Evolutionary conservation across 306 rosid species (phyloP).

Genomic region (Malus domestica): ASM211411v1 NC_041803.1:54212501-54213000

Average conservation of each 20-base stretch:
- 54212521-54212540: slow-evolving; percentile 53
- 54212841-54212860: slow-evolving; percentile 47
- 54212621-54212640: slow-evolving; percentile 53
- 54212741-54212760: slow-evolving; percentile 62
- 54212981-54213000: slow-evolving; percentile 23
- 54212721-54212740: slow-evolving; percentile 64
- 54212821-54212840: slow-evolving; percentile 57
- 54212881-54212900: slow-evolving; percentile 40
- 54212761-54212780: slow-evolving; percentile 76
- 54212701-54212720: slow-evolving; percentile 57
- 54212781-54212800: slow-evolving; percentile 55
- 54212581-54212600: slow-evolving; percentile 22
- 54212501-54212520: slow-evolving; percentile 63
- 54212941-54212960: slow-evolving; percentile 42
- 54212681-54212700: slow-evolving; percentile 74
- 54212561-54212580: slow-evolving; percentile 30
- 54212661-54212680: slow-evolving; percentile 75
- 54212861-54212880: slow-evolving; percentile 29
- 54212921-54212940: slow-evolving; percentile 60
- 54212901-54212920: slow-evolving; percentile 30
- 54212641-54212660: slow-evolving; percentile 55
- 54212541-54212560: slow-evolving; percentile 51
- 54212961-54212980: slow-evolving; percentile 49
- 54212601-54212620: slow-evolving; percentile 33
- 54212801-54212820: slow-evolving; percentile 63